These are phyloP conservation scores for Elongisporangium undulatum DNA, from an alignment of 352 stramenopile species.

Conservation along the genomic window DNA sequence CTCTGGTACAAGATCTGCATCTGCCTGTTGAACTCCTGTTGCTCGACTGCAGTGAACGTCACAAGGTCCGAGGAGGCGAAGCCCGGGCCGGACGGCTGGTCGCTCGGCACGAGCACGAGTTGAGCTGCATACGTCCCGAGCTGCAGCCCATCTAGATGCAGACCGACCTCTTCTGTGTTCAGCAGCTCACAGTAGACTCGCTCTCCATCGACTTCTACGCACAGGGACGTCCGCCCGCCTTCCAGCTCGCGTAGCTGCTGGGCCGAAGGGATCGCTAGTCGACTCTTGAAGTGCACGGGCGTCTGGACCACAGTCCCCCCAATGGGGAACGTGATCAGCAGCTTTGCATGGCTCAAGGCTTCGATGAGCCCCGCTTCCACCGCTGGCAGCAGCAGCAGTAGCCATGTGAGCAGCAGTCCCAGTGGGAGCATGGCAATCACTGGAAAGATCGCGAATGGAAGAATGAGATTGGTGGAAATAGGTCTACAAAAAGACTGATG, in stretches of 20 bases:
- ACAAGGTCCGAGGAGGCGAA: conserved; percentile 12
- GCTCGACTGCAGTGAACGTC: conserved; percentile 12
- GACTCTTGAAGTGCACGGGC: background rate
- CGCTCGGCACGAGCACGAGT: conserved; percentile 8
- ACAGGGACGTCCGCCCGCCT: background rate
- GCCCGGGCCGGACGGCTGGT: conserved; percentile 7
- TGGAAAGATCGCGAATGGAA: background rate
- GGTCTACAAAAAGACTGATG: background rate
- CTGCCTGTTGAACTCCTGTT: conserved; percentile 8
- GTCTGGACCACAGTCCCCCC: background rate
- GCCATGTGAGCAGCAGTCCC: background rate
- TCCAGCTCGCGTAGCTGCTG: background rate
- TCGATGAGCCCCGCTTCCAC: background rate
- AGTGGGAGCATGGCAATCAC: background rate
- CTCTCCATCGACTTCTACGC: background rate
- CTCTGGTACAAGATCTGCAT: conserved; percentile 5
- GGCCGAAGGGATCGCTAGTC: background rate
- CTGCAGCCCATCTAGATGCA: background rate
- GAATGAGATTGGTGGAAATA: background rate
- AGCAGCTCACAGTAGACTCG: background rate
- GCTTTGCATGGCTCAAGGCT: background rate
- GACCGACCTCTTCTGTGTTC: background rate
- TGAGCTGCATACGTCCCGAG: conserved; percentile 9
- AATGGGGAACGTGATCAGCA: background rate
- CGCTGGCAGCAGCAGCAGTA: background rate